These are phyloP conservation scores for Sporisorium reilianum DNA, from an alignment of 1,284 basidiomycete genomes.

Conservation along the genomic window DNA sequence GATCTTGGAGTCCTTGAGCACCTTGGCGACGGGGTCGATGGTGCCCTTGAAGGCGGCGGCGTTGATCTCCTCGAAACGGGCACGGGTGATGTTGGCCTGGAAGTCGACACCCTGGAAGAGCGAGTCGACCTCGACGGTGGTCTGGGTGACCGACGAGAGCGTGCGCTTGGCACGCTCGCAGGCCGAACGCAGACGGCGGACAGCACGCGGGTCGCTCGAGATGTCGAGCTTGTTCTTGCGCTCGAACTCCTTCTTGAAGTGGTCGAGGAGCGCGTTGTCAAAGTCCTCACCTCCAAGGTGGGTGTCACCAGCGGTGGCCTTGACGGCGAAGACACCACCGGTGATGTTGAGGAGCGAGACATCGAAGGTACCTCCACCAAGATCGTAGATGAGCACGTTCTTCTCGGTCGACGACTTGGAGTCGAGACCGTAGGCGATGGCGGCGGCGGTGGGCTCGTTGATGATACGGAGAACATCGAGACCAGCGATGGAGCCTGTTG, in stretches of 20 bases:
- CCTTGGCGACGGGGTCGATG: slow-evolving; percentile 97
- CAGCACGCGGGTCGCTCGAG: slow-evolving; percentile 92
- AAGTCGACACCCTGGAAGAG: slow-evolving; percentile 82
- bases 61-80: slow-evolving; percentile 99
- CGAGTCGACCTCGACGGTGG: slow-evolving; percentile 98
- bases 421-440: slow-evolving; percentile 74
- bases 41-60: slow-evolving; percentile 94
- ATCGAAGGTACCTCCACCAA: slow-evolving; percentile 89
- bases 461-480: slow-evolving; percentile 79
- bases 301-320: slow-evolving; percentile 75
- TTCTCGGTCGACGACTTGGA: slow-evolving; percentile 75
- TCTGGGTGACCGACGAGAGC: slow-evolving; percentile 96
- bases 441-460: slow-evolving; percentile 75
- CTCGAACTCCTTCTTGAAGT: slow-evolving; percentile 81
- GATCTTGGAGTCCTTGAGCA: slow-evolving; percentile 99
- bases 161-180: slow-evolving; percentile 99
- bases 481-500: slow-evolving; percentile 74
- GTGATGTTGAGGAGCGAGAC: slow-evolving; percentile 77
- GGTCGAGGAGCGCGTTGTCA: slow-evolving; percentile 95
- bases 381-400: slow-evolving; percentile 99
- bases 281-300: slow-evolving; percentile 90
- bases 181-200: slow-evolving; percentile 92
- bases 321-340: slow-evolving; percentile 77
- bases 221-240: slow-evolving; percentile 85
- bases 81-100: slow-evolving; percentile 74